Conservation (phyloP, 2,329 filamentous ascomycete genomes). For the Trichoderma sp. region DNA sequence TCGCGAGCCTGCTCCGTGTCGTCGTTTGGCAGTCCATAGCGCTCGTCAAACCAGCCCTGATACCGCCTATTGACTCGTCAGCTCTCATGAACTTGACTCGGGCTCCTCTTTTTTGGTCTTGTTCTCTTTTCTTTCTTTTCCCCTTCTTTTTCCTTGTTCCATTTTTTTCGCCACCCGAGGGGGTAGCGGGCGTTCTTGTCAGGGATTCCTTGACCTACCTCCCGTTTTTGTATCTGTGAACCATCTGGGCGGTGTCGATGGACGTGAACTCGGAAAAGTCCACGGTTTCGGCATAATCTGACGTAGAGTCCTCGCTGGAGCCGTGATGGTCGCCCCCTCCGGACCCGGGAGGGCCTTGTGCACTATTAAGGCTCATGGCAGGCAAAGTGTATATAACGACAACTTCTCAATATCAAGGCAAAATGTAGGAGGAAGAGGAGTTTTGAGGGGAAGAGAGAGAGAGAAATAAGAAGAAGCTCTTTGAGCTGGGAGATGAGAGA, state of each 20-base stretch:
- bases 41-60: constrained; percentile 45
- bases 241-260: constrained; percentile 32
- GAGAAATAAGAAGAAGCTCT: not conserved
- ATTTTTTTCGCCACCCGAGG: not conserved
- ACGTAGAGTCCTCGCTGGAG: constrained; percentile 33
- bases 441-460: not conserved
- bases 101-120: not conserved
- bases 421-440: not conserved
- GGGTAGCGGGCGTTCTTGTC: not conserved
- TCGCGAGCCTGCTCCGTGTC: constrained; percentile 50
- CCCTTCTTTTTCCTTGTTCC: not conserved
- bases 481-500: not conserved
- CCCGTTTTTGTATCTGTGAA: constrained; percentile 38
- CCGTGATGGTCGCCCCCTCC: constrained; percentile 25
- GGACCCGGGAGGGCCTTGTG: constrained; percentile 3
- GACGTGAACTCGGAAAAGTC: constrained; percentile 42
- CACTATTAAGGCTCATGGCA: not conserved
- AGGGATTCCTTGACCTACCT: constrained; percentile 28
- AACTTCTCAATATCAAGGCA: not conserved
- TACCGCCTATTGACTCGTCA: constrained; percentile 40
- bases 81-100: not conserved
- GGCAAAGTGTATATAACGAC: not conserved
- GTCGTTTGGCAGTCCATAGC: constrained; percentile 53
- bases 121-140: not conserved
- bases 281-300: constrained; percentile 40